Base-by-base conservation (phyloP, 1,284 basidiomycete species). In the Inonotus hispidus region DNA sequence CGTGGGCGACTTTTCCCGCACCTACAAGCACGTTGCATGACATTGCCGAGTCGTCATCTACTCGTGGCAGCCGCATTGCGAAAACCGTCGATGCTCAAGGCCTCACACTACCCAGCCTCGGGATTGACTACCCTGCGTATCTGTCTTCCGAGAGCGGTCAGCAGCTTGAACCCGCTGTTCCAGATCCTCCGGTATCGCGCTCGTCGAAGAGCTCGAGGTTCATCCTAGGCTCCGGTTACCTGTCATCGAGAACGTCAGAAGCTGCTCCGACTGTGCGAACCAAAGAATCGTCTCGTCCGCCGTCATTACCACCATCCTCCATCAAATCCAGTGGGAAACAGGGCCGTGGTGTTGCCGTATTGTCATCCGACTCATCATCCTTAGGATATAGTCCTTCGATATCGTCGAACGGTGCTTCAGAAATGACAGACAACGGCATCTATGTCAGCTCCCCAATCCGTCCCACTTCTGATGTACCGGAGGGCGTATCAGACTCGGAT, bases 301-400 rank as follows among this genome's bases (percentile, higher is more conserved):
- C 7, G 4, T 43, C 41, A 3, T 43, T 43, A 47, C 41, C 29
- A 11, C 19, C 43, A 37, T 45, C 11, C 6, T 11, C 45, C 16
- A 16, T n/a, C 16, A 46, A n/a, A 6, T 32, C 19, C 19, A 46
- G 16, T 4, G 29, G 32, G 23, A 25, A 29, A 27, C 45, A 32
- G 10, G 2, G 8, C 53, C 39, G 35, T 54, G 8, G 32, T 8
- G 53, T 5, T 23, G 25, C 29, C 35, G 19, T 49, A 10, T 23
- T 35, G n/a, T 49, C 46, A 21, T 27, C 56, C 35, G 23, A 49
- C 46, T 13, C 21, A n/a, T 39, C 45, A 2, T 56, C 54, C 23
- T 56, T 53, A 23, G 59, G 59, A n/a, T 61, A 61, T 45, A 37
- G 29, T 23, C n/a, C 54, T 19, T 61, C 59, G n/a, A 56, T 35